Evolutionary conservation across 1,284 basidiomycete species (phyloP), one percentile per base, ranked within the genome.

Genomic region (Fomitiporia mediterranea): DNA sequence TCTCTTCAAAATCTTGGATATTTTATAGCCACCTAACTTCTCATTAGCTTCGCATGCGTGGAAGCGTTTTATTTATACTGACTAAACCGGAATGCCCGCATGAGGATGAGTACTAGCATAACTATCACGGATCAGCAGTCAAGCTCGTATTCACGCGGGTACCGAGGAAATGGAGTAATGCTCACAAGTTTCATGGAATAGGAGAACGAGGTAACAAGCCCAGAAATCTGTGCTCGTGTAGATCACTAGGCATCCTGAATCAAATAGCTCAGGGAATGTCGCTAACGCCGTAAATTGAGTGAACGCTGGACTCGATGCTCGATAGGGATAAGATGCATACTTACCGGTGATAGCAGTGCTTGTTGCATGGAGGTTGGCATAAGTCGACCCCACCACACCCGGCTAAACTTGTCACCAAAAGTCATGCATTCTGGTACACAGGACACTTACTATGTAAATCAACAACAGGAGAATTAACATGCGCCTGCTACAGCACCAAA

Each of bases 161-260:
- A 19, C 15, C 11, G 7, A 23, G 34, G 23, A 35, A 6, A 9
- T 9, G 5, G 2, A 2, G 13, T 51, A 11, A 9, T 4, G 48
- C 53, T 3, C 17, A 54, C 53, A 37, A 13, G 53, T 54, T 47
- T 54, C 53, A 37, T 54, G 53, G 15, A 54, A 35, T n/a, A 54
- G 19, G 38, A 54, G 53, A 8, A 54, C 42, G 5, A 54, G n/a
- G n/a, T 47, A 47, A n/a, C 44, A 47, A 37, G 38, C 38, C 53
- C 53, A 54, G 34, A 47, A 54, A 17, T 46, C 44, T 37, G 13
- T 44, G 32, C 53, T 54, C 28, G 30, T 21, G 34, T 38, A 54
- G 11, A 35, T 32, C 13, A 54, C 32, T n/a, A 54, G 43, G 32
- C 53, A 54, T 5, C 53, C 53, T n/a, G 40, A 15, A 27, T 32